Evolutionary conservation across 208 protist species (phyloP).

Genomic region (Vickermania spadyakhi): DNA sequence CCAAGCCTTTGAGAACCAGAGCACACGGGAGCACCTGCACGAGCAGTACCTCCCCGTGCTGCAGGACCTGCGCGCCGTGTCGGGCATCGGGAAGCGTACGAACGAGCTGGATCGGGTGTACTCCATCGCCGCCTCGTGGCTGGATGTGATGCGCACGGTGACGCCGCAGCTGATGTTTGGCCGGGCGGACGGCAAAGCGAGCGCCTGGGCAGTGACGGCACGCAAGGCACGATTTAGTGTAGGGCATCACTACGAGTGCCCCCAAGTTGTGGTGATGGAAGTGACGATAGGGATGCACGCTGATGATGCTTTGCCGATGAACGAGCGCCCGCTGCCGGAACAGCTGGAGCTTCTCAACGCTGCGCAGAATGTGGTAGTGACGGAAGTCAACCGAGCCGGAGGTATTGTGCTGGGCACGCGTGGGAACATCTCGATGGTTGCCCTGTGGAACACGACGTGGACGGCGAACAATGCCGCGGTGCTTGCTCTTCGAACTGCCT

Average conservation of each 20-base stretch:
- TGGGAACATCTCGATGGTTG: neutral
- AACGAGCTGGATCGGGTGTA: slow-evolving; percentile 11
- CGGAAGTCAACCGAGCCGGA: slow-evolving; percentile 6
- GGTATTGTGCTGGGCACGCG: slow-evolving; percentile 7
- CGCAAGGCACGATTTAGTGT: slow-evolving; percentile 2
- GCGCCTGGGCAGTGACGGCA: neutral
- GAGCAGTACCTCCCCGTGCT: slow-evolving; percentile 9
- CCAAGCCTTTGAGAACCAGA: slow-evolving; percentile 4
- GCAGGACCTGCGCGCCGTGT: slow-evolving; percentile 9
- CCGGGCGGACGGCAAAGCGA: neutral
- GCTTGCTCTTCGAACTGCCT: slow-evolving; percentile 3
- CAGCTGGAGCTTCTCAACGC: neutral
- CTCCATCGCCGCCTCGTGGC: slow-evolving; percentile 3
- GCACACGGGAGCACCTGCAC: neutral
- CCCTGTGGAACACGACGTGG: slow-evolving; percentile 4
- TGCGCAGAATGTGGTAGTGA: slow-evolving; percentile 1
- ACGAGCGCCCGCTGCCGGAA: neutral
- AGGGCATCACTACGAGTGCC: neutral
- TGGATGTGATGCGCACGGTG: slow-evolving; percentile 8
- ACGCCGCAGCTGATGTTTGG: slow-evolving; percentile 14
- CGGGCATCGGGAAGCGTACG: neutral
- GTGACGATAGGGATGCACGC: neutral
- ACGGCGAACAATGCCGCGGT: slow-evolving; percentile 1
- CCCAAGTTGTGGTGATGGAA: slow-evolving; percentile 2
- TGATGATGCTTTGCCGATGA: neutral